phyloP scores from a whole-genome alignment of 495 filamentous ascomycete genomes.

The Acidiella bohemica region DNA sequence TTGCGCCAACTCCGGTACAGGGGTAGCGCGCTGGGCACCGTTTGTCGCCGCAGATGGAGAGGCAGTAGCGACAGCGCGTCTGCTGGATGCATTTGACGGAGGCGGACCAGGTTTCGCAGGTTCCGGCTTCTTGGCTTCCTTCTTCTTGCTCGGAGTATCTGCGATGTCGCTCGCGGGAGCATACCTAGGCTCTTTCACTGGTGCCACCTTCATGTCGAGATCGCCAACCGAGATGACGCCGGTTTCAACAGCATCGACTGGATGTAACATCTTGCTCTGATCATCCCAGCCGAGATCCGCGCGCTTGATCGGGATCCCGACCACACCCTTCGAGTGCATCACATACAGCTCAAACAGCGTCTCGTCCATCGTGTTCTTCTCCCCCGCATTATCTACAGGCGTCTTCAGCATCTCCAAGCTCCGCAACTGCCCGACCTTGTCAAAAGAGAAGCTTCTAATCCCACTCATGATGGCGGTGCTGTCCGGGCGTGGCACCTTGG shows the following conservation, averaged over 20 bases:
- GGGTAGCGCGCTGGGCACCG: constrained; percentile 11
- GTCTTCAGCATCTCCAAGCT: constrained; percentile 75
- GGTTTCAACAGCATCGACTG: constrained; percentile 58
- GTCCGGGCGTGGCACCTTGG: constrained; percentile 64
- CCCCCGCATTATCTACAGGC: constrained; percentile 35
- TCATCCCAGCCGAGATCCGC: constrained; percentile 78
- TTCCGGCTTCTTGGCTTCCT: constrained; percentile 24
- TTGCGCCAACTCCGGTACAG: constrained; percentile 25
- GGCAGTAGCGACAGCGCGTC: too few species aligned
- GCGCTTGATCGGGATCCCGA: constrained; percentile 68
- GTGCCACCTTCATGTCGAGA: constrained; percentile 30
- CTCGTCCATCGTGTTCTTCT: constrained; percentile 45
- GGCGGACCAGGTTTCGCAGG: constrained; percentile 34
- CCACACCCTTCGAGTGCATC: constrained; percentile 93
- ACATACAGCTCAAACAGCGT: constrained; percentile 84
- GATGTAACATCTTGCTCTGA: constrained; percentile 68
- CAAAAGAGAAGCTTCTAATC: constrained; percentile 84
- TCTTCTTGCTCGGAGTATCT: constrained; percentile 32
- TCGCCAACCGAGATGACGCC: constrained; percentile 43
- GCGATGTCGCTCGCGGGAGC: constrained; percentile 31
- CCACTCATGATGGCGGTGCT: constrained; percentile 94
- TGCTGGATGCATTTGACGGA: too few species aligned
- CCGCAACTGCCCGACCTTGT: constrained; percentile 71
- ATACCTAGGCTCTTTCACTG: constrained; percentile 2
- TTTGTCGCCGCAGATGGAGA: constrained; percentile 29